A percentile compares a stretch with the other conserved stretches of the same genome.
phyloP scores from a whole-genome alignment of 1,284 basidiomycete genomes.

The Abortiporus biennis region DNA sequence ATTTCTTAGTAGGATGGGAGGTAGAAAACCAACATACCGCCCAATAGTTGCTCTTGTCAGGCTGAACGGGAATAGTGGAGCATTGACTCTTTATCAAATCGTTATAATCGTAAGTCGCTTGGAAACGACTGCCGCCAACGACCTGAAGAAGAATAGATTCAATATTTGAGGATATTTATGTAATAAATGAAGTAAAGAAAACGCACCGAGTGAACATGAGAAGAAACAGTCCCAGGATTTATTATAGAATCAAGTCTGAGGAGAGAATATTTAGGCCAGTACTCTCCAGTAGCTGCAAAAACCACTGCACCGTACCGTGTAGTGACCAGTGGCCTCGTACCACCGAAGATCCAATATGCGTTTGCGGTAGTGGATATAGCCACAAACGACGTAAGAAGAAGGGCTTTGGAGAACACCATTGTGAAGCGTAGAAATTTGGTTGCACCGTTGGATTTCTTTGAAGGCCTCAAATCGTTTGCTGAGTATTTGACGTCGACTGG shows the following conservation, averaged over 20 bases:
- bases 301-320: conserved; percentile 4
- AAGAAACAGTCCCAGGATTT: conserved; percentile 8
- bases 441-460: not conserved
- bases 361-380: not conserved
- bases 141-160: conserved; percentile 2
- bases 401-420: conserved; percentile 4
- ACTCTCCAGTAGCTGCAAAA: not conserved
- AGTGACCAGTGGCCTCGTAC: conserved; percentile 8
- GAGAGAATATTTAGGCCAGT: not conserved
- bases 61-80: conserved; percentile 9
- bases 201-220: conserved; percentile 8
- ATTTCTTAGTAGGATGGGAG: not conserved
- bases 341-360: conserved; percentile 10
- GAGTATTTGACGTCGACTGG: not conserved
- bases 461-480: not conserved
- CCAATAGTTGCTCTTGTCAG: conserved; percentile 14
- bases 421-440: not conserved
- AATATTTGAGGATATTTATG: not conserved
- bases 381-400: conserved; percentile 1
- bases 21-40: conserved; percentile 4
- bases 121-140: conserved; percentile 11
- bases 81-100: conserved; percentile 10
- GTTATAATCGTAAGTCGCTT: conserved; percentile 8
- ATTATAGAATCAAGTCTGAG: conserved; percentile 11
- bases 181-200: no score